These are phyloP conservation scores for Globisporangium barbulae DNA, from an alignment of 352 stramenopile species.

Conservation along the genomic window DNA sequence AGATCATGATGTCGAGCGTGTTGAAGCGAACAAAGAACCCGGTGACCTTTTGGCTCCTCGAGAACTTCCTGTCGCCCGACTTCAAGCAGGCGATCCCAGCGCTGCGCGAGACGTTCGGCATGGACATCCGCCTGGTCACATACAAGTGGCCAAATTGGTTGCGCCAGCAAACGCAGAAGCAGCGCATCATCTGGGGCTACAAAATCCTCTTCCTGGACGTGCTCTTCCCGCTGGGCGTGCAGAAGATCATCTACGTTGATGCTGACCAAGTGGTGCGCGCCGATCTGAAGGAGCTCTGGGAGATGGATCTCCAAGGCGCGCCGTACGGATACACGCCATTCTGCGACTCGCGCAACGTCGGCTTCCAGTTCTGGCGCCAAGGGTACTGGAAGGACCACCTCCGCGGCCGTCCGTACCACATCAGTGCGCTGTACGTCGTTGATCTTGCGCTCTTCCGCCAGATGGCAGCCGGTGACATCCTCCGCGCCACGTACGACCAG, in stretches of 20 bases:
- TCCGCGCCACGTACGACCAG: constrained; percentile 96
- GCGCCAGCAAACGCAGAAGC: constrained; percentile 97
- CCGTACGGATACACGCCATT: constrained; percentile 99
- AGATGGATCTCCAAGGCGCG: constrained; percentile 96
- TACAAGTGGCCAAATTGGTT: constrained; percentile 99
- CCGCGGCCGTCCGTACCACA: constrained; percentile 97
- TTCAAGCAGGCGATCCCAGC: constrained; percentile 96
- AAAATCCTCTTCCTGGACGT: constrained; percentile 99
- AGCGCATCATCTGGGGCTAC: constrained; percentile 99
- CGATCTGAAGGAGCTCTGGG: constrained; percentile 98
- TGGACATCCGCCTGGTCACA: constrained; percentile 98
- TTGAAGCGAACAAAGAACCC: constrained; percentile 94
- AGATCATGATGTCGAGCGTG: constrained; percentile 99
- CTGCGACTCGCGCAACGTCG: constrained; percentile 95
- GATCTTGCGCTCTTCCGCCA: constrained; percentile 95
- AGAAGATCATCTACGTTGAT: constrained; percentile 99
- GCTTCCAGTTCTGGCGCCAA: constrained; percentile 98
- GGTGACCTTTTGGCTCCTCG: constrained; percentile 99
- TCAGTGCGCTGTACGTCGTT: constrained; percentile 99
- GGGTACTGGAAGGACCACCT: constrained; percentile 99
- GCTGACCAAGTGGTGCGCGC: constrained; percentile 98
- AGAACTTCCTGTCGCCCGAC: constrained; percentile 98
- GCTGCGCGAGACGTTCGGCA: constrained; percentile 92
- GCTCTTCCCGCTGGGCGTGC: constrained; percentile 97
- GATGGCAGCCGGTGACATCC: constrained; percentile 93